Percentiles rank a stretch among this genome's conserved stretches.
Conservation (phyloP, 768 basidiomycete species). For the Lentinula sp. region DNA sequence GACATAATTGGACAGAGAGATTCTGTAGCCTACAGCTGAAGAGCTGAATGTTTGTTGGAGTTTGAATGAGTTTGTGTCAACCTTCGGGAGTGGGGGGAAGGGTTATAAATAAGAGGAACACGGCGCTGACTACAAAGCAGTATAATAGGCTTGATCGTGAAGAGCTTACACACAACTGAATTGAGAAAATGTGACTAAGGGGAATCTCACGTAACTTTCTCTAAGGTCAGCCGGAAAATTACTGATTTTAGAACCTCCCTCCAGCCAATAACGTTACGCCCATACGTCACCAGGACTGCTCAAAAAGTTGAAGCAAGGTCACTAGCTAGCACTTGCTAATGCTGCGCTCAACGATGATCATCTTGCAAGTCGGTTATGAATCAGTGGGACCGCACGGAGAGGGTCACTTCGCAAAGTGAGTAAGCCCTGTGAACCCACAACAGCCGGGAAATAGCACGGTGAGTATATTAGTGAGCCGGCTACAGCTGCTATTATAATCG, state of each 20-base stretch:
- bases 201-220: conserved; percentile 1
- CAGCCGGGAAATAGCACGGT: neutral
- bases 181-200: conserved; percentile 1
- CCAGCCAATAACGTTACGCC: neutral
- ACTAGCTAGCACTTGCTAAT: too few relatives aligned
- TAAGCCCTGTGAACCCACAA: neutral
- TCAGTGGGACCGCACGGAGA: neutral
- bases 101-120: conserved; percentile 8
- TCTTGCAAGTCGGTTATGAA: neutral
- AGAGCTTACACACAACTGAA: conserved; percentile 19
- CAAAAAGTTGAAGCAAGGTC: too few relatives aligned
- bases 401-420: neutral
- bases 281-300: neutral
- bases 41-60: neutral
- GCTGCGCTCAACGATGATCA: neutral
- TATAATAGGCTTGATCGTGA: conserved; percentile 16
- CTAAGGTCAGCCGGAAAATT: neutral
- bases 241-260: neutral
- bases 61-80: conserved; percentile 5
- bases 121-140: conserved; percentile 7
- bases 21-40: neutral
- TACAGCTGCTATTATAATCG: neutral
- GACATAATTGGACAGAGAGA: neutral
- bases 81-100: conserved; percentile 1
- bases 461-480: neutral